phyloP scores from a whole-genome alignment of 78 protist species.

The Guillardia theta region DNA sequence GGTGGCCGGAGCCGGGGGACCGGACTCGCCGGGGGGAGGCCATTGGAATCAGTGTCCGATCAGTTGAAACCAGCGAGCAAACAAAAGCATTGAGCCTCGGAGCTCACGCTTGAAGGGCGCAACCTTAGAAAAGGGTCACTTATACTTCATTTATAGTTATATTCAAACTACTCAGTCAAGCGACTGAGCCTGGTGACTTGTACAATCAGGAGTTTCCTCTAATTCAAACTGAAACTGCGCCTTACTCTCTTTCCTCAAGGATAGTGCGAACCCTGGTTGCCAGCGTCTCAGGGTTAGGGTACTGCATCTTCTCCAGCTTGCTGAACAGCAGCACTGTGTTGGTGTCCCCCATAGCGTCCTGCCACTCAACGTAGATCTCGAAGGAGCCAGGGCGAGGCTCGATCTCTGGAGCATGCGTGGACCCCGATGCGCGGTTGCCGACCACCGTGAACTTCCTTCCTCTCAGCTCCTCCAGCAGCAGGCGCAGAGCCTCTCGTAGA shows the following conservation, averaged over 20 bases:
- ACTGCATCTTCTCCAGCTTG: not conserved
- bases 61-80: not conserved
- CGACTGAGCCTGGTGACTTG: too few species aligned
- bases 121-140: not conserved
- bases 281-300: not conserved
- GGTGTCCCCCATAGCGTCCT: not conserved
- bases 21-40: too few species aligned
- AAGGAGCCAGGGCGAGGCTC: slow-evolving; percentile 8
- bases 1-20: too few species aligned
- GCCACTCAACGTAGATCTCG: not conserved
- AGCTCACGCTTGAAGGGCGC: not conserved
- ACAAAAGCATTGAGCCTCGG: not conserved
- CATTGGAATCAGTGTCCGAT: too few species aligned
- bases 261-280: not conserved
- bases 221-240: not conserved
- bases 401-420: not conserved
- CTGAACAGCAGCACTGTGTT: not conserved
- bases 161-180: not conserved
- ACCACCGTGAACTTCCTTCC: not conserved
- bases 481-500: not conserved
- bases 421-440: not conserved
- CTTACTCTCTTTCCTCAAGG: not conserved
- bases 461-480: not conserved
- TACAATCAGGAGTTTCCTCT: too few species aligned
- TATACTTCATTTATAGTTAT: not conserved